A percentile compares a stretch with the other conserved stretches of the same genome.
These are phyloP conservation scores for Cryptococcus amylolentus DNA, from an alignment of 1,284 basidiomycete genomes.

Conservation along the genomic window DNA sequence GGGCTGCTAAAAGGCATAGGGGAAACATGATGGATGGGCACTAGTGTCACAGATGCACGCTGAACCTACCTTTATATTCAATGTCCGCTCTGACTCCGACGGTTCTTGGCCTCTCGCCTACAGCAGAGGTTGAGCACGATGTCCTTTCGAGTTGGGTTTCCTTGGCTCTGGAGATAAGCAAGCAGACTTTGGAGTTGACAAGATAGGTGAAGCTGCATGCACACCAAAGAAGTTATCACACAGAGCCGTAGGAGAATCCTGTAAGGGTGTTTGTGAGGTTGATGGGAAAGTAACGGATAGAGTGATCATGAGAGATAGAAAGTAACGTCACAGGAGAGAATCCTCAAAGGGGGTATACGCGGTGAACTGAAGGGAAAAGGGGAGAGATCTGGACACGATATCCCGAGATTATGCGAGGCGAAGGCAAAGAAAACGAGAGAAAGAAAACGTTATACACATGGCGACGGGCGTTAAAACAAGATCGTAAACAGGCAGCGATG, in stretches of 20 bases:
- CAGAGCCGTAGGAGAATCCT: not conserved
- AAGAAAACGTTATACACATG: conserved; percentile 3
- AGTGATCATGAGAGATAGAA: not conserved
- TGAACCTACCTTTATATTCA: no score
- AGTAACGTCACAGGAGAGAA: not conserved
- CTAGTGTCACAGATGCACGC: no score
- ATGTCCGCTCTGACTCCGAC: no score
- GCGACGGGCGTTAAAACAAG: conserved; percentile 2
- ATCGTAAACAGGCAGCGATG: conserved; percentile 3
- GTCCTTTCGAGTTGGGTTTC: no score
- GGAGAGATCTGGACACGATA: not conserved
- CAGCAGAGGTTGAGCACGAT: no score
- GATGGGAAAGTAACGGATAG: not conserved
- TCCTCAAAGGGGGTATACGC: not conserved
- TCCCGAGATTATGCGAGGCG: not conserved
- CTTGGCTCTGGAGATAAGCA: no score
- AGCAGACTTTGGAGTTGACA: no score
- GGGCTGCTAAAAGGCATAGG: no score
- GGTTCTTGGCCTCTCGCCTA: no score
- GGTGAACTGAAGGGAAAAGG: not conserved
- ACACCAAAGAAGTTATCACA: not conserved
- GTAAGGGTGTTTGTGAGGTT: not conserved
- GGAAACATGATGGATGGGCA: no score
- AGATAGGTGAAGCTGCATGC: no score
- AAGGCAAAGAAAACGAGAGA: not conserved